Evolutionary conservation across 257 asterid genomes (phyloP).

Genomic region (Solanum sparsipilum): DNA sequence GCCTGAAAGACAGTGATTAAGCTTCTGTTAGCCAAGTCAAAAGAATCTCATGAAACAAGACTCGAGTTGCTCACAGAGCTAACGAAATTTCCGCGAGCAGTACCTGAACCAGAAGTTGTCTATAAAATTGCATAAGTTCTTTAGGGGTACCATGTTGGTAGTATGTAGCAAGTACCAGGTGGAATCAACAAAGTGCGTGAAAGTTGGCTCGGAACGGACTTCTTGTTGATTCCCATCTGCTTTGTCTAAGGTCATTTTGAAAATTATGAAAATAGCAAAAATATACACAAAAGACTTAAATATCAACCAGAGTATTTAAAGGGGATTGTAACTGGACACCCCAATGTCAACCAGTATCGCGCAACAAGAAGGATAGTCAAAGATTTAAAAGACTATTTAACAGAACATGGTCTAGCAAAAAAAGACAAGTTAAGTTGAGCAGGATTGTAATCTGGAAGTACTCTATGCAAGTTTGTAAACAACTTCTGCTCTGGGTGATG

Average conservation of each 20-base stretch:
- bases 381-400: not conserved
- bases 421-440: not conserved
- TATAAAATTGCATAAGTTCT: too few species aligned
- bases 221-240: not conserved
- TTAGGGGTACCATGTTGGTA: not conserved
- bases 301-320: not conserved
- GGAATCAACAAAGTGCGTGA: not conserved
- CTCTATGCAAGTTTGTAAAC: not conserved
- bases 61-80: not conserved
- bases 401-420: not conserved
- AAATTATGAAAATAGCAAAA: not conserved
- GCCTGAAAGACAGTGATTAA: too few species aligned
- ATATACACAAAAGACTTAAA: not conserved
- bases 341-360: not conserved
- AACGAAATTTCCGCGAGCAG: not conserved
- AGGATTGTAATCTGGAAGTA: not conserved
- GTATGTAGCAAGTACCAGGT: not conserved
- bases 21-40: too few species aligned
- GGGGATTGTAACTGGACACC: not conserved
- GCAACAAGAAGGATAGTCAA: not conserved
- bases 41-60: not conserved
- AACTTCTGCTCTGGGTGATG: not conserved
- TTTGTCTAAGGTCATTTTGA: not conserved
- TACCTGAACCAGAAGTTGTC: not conserved
- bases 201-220: not conserved